Evolutionary conservation across 1,284 basidiomycete genomes (phyloP).

Genomic region (Ganoderma multipileum): DNA sequence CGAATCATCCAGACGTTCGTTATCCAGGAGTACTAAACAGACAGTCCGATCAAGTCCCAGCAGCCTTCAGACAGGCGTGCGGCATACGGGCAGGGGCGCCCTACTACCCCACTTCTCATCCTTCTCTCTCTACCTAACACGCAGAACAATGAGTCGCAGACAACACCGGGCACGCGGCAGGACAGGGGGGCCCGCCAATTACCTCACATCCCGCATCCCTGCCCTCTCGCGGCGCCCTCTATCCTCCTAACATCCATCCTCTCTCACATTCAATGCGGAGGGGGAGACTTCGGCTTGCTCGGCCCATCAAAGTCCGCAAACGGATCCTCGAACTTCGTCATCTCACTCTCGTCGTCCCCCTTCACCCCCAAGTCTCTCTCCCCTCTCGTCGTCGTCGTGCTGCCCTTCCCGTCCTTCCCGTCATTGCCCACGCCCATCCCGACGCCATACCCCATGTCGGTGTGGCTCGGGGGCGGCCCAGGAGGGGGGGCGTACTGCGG

Average conservation of each 20-base stretch:
- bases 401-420: slow-evolving; percentile 37
- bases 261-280: background rate
- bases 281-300: slow-evolving; percentile 19
- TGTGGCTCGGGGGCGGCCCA: slow-evolving; percentile 48
- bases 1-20: background rate
- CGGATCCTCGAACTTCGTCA: slow-evolving; percentile 48
- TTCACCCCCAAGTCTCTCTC: slow-evolving; percentile 27
- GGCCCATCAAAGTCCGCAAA: slow-evolving; percentile 52
- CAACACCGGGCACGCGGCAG: background rate
- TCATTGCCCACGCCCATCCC: slow-evolving; percentile 32
- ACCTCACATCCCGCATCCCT: background rate
- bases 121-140: background rate
- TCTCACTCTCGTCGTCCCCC: slow-evolving; percentile 37
- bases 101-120: background rate
- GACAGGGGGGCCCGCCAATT: background rate
- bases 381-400: slow-evolving; percentile 9
- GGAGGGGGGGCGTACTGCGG: slow-evolving; percentile 49
- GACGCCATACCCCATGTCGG: slow-evolving; percentile 41
- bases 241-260: background rate
- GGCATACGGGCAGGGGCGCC: background rate
- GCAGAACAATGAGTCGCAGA: background rate
- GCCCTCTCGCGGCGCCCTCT: background rate
- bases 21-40: background rate
- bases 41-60: slow-evolving; percentile 5
- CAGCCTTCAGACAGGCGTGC: slow-evolving; percentile 3